phyloP scores from a whole-genome alignment of 805 yeast genomes.

The Lipomyces kockii region DNA sequence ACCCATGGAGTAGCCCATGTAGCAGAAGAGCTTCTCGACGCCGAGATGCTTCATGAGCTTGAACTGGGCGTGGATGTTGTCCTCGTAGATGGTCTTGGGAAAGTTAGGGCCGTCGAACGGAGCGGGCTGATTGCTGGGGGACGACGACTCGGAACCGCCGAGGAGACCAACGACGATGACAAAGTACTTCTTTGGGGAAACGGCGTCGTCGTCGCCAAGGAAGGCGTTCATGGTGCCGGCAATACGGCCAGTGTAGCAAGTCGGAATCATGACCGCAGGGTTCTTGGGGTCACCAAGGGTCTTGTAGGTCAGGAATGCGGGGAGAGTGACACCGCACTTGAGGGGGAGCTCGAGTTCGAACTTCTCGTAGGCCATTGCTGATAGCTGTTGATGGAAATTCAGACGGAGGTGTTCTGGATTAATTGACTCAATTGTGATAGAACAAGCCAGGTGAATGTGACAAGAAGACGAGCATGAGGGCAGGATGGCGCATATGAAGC shows the following conservation, averaged over 20 bases:
- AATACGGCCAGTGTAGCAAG: slow-evolving; percentile 37
- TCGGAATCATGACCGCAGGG: slow-evolving; percentile 36
- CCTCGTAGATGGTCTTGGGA: slow-evolving; percentile 36
- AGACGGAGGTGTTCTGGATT: no score
- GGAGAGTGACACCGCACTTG: slow-evolving; percentile 35
- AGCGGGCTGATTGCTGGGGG: slow-evolving; percentile 36
- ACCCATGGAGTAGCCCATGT: slow-evolving; percentile 37
- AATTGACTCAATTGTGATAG: no score
- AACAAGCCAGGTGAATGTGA: neutral
- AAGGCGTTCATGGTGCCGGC: slow-evolving; percentile 28
- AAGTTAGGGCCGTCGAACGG: slow-evolving; percentile 36
- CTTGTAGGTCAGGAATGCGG: slow-evolving; percentile 35
- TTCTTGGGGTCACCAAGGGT: slow-evolving; percentile 36
- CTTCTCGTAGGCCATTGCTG: slow-evolving; percentile 31
- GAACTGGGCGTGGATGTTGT: slow-evolving; percentile 36
- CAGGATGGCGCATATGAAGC: no score
- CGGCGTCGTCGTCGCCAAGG: slow-evolving; percentile 31
- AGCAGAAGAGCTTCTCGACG: slow-evolving; percentile 33
- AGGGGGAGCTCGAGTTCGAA: slow-evolving; percentile 34
- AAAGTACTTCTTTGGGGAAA: slow-evolving; percentile 35
- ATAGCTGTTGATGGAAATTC: neutral
- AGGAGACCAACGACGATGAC: slow-evolving; percentile 35
- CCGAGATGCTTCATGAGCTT: slow-evolving; percentile 30
- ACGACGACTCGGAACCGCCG: slow-evolving; percentile 37
- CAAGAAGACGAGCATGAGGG: no score